Conservation (phyloP, 169 alveolate species). For the Plasmodium falciparum region DNA sequence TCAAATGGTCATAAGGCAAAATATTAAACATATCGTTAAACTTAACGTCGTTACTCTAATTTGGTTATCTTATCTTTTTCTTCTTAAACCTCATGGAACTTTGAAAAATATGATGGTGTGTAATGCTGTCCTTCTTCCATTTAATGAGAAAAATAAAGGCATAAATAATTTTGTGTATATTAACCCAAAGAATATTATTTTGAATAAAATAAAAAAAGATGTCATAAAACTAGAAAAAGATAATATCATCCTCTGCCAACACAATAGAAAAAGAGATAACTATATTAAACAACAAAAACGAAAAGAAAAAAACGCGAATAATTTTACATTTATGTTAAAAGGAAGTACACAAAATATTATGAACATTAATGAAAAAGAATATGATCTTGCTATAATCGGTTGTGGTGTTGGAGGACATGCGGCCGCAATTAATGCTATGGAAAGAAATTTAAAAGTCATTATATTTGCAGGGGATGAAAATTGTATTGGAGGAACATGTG, state of each 20-base stretch:
- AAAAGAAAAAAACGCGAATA: background rate
- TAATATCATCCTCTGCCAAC: background rate
- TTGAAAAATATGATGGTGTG: background rate
- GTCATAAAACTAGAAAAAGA: background rate
- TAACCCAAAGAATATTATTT: background rate
- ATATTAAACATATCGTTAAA: background rate
- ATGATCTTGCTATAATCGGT: slow-evolving; percentile 80
- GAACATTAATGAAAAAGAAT: slow-evolving; percentile 13
- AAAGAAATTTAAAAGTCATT: slow-evolving; percentile 73
- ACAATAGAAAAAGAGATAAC: background rate
- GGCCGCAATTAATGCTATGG: slow-evolving; percentile 79
- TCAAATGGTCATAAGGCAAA: slow-evolving; percentile 12
- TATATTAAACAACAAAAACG: background rate
- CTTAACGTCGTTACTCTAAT: background rate
- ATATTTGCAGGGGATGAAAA: slow-evolving; percentile 77
- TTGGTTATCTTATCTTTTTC: background rate
- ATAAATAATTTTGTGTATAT: background rate
- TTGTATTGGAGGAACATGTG: slow-evolving; percentile 82
- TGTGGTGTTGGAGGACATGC: slow-evolving; percentile 86
- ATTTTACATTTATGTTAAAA: background rate
- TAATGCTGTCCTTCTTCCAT: background rate
- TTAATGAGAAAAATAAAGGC: background rate
- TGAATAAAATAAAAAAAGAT: background rate
- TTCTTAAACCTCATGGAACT: background rate
- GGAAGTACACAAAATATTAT: slow-evolving; percentile 10